Evolutionary conservation across 176 grass and related monocot genomes (phyloP).

Genomic region (Areca catechu): DNA sequence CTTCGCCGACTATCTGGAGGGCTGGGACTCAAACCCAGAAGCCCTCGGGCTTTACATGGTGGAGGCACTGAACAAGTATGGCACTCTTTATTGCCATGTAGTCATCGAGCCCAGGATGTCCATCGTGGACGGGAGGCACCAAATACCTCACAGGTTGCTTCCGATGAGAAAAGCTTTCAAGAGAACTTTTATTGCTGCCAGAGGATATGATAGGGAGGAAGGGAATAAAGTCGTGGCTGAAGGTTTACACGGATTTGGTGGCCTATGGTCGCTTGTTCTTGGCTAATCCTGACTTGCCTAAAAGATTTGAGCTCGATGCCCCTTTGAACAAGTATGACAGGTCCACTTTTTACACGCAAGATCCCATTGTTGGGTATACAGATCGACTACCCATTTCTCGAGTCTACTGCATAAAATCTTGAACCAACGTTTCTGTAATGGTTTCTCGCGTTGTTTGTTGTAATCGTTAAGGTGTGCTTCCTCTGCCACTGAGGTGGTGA

Average conservation of each 20-base stretch:
- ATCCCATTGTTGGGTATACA: slow-evolving; percentile 36
- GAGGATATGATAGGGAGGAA: slow-evolving; percentile 43
- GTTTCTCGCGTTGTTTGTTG: too few relatives aligned
- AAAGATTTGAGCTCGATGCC: slow-evolving; percentile 23
- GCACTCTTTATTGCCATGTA: slow-evolving; percentile 40
- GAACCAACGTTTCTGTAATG: too few relatives aligned
- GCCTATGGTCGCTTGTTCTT: slow-evolving; percentile 42
- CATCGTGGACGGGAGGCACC: slow-evolving; percentile 11
- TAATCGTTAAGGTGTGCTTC: too few relatives aligned
- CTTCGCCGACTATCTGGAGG: slow-evolving; percentile 22
- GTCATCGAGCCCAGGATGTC: slow-evolving; percentile 46
- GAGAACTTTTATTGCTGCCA: slow-evolving; percentile 31
- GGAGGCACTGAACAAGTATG: slow-evolving; percentile 23
- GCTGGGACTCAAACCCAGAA: slow-evolving; percentile 32
- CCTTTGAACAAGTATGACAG: slow-evolving; percentile 40
- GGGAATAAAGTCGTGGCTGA: slow-evolving; percentile 32
- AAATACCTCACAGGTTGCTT: slow-evolving; percentile 23
- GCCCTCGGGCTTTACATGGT: slow-evolving; percentile 41
- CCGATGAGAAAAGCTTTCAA: slow-evolving; percentile 40
- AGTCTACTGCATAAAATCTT: neutral
- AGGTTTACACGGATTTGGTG: slow-evolving; percentile 35
- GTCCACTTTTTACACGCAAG: slow-evolving; percentile 33
- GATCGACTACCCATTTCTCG: slow-evolving; percentile 52
- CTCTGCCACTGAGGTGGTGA: too few relatives aligned
- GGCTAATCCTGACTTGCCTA: slow-evolving; percentile 50